These are phyloP conservation scores for Candida khao-thaluensis DNA, from an alignment of 805 yeast genomes.

Conservation along the genomic window DNA sequence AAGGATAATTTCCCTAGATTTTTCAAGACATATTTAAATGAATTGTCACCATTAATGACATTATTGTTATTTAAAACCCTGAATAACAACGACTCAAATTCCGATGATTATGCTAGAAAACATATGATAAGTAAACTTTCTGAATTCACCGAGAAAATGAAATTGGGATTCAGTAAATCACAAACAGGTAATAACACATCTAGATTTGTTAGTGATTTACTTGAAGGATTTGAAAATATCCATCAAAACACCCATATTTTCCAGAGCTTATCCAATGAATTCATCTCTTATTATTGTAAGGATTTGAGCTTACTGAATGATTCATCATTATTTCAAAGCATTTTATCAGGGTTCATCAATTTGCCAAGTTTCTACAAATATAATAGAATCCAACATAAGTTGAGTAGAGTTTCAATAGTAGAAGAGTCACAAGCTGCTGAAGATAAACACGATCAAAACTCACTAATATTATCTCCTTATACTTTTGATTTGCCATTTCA, in stretches of 20 bases:
- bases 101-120: constrained; percentile 18
- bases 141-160: constrained; percentile 25
- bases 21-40: constrained; percentile 30
- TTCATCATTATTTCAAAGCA: constrained; percentile 40
- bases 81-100: constrained; percentile 6
- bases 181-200: constrained; percentile 20
- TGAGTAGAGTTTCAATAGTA: constrained; percentile 17
- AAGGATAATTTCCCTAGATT: constrained; percentile 35
- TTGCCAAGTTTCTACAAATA: constrained; percentile 44
- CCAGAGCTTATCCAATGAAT: constrained; percentile 36
- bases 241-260: constrained; percentile 31
- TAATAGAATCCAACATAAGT: constrained; percentile 33
- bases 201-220: constrained; percentile 30
- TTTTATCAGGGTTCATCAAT: constrained; percentile 40
- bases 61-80: constrained; percentile 21
- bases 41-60: constrained; percentile 36
- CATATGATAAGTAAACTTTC: constrained; percentile 19
- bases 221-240: constrained; percentile 29
- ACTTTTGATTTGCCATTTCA: constrained; percentile 41
- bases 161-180: constrained; percentile 18
- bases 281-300: constrained; percentile 39
- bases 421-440: not conserved
- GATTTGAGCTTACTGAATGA: constrained; percentile 38
- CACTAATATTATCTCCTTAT: constrained; percentile 19
- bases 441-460: not conserved